phyloP scores from a whole-genome alignment of 169 alveolate species.

The Plasmodium berghei region DNA sequence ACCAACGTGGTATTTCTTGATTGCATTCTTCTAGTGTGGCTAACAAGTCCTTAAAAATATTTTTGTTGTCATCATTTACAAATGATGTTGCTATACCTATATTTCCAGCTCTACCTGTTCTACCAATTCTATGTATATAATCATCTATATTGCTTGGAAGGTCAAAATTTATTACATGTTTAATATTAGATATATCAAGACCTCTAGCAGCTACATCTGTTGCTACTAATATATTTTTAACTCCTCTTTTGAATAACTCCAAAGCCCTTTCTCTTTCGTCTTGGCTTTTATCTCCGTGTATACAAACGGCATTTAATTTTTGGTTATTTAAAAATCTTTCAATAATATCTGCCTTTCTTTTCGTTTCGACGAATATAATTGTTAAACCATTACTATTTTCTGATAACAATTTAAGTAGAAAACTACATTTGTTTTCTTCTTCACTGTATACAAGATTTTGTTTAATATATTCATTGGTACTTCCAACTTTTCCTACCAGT shows the following conservation, averaged over 20 bases:
- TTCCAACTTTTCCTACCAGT: constrained; percentile 94
- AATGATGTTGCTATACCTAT: constrained; percentile 97
- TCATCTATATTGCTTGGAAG: constrained; percentile 95
- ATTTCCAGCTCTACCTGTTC: constrained; percentile 99
- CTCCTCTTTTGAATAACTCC: constrained; percentile 92
- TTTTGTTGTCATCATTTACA: constrained; percentile 91
- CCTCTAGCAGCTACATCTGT: constrained; percentile 99
- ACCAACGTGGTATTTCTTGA: constrained; percentile 86
- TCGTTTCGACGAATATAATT: constrained; percentile 90
- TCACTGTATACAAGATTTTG: constrained; percentile 91
- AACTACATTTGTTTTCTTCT: constrained; percentile 89
- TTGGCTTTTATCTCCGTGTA: constrained; percentile 97
- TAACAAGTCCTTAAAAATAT: constrained; percentile 90
- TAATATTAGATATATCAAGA: constrained; percentile 96
- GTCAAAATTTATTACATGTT: constrained; percentile 96
- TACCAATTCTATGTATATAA: constrained; percentile 97
- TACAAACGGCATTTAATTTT: constrained; percentile 90
- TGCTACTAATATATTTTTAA: constrained; percentile 95
- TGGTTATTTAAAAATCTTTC: constrained; percentile 88
- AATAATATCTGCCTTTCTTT: constrained; percentile 91
- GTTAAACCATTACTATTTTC: constrained; percentile 87
- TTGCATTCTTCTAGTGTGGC: constrained; percentile 85
- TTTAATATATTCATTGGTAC: constrained; percentile 95
- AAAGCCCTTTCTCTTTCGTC: constrained; percentile 95
- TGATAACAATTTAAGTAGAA: constrained; percentile 85